phyloP scores from a whole-genome alignment of 164 flowering plant genomes.

The Echeveria elegans region DNA sequence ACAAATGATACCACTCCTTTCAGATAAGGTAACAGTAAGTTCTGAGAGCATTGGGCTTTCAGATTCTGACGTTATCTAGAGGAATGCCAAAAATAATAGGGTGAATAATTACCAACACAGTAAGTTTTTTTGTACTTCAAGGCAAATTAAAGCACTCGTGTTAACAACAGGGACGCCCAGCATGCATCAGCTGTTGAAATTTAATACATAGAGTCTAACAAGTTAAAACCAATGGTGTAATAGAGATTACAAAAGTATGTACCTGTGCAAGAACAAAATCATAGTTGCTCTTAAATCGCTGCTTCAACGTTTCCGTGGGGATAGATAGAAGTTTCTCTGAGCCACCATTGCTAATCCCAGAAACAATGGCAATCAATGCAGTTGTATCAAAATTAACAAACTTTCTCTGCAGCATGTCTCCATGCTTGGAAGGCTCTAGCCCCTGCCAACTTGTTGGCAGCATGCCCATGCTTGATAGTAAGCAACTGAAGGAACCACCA shows the following conservation, averaged over 20 bases:
- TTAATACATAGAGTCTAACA: no score
- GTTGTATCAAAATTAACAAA: constrained; percentile 85
- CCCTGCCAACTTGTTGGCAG: constrained; percentile 12
- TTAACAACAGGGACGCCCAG: no score
- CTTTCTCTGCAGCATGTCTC: constrained; percentile 16
- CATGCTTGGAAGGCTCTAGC: no score
- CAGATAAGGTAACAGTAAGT: constrained; percentile 26
- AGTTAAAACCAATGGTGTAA: no score
- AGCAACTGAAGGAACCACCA: constrained; percentile 31
- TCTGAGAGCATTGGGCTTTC: constrained; percentile 57
- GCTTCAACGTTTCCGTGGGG: constrained; percentile 53
- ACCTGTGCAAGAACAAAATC: constrained; percentile 80
- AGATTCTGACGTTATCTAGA: constrained; percentile 68
- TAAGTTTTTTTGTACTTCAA: no score
- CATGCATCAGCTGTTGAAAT: no score
- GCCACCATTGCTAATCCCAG: constrained; percentile 84
- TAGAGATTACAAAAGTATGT: no score
- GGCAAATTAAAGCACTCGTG: no score
- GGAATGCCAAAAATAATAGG: constrained; percentile 41
- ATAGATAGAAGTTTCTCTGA: constrained; percentile 40
- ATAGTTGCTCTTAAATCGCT: constrained; percentile 61
- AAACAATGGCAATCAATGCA: constrained; percentile 78
- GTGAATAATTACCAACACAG: no score
- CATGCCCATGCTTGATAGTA: constrained; percentile 34
- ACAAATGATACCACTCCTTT: constrained; percentile 64